Percentiles rank a stretch among this genome's conserved stretches.
Conservation (phyloP, 345 rosid genomes). For the Pugionium dolabratum region DNA sequence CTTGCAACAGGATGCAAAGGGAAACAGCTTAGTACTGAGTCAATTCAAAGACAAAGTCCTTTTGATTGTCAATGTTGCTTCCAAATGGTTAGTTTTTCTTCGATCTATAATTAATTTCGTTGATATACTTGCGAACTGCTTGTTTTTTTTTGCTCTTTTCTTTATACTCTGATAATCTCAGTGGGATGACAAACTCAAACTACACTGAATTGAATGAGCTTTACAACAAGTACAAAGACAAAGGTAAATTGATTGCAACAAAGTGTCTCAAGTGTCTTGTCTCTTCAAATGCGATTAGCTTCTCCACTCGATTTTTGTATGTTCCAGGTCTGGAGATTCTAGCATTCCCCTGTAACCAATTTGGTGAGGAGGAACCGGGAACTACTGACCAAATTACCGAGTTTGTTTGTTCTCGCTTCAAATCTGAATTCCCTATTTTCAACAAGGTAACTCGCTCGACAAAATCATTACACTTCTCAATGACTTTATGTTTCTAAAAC, state of each 20-base stretch:
- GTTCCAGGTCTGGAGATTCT: constrained; percentile 72
- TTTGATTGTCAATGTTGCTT: constrained; percentile 92
- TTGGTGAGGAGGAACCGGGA: constrained; percentile 89
- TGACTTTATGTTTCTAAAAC: neutral
- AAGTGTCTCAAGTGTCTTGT: neutral
- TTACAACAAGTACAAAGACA: constrained; percentile 71
- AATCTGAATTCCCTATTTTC: constrained; percentile 81
- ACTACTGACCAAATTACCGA: constrained; percentile 60
- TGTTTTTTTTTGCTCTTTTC: constrained; percentile 7
- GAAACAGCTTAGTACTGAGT: constrained; percentile 71
- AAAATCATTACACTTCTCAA: neutral
- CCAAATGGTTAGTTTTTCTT: constrained; percentile 61
- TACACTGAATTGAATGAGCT: constrained; percentile 73
- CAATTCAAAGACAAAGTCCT: constrained; percentile 87
- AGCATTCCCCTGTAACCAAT: constrained; percentile 94
- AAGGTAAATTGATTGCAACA: constrained; percentile 48
- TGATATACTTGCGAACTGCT: neutral
- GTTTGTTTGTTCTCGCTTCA: constrained; percentile 74
- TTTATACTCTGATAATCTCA: constrained; percentile 33
- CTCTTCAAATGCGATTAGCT: neutral
- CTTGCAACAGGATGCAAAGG: constrained; percentile 67
- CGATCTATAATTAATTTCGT: neutral
- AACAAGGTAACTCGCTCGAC: constrained; percentile 53
- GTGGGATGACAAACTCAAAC: constrained; percentile 90
- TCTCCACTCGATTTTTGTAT: neutral